Conservation (phyloP, 805 yeast genomes). For the Candida bentonensis region DNA sequence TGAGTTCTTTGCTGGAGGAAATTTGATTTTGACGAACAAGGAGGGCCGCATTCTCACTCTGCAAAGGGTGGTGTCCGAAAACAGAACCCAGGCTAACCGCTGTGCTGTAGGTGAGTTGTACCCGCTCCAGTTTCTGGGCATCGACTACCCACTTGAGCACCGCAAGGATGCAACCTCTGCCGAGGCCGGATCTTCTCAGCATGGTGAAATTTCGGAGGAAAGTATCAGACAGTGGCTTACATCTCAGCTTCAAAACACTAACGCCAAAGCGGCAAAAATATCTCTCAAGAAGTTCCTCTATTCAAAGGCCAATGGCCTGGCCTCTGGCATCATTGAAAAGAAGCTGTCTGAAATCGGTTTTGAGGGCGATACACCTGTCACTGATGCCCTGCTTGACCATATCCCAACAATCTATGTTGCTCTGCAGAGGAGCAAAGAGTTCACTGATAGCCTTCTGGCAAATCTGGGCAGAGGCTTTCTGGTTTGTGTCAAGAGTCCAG, state of each 20-base stretch:
- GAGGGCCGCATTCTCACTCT: constrained; percentile 53
- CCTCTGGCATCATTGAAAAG: constrained; percentile 64
- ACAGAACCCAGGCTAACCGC: constrained; percentile 31
- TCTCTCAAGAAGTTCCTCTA: constrained; percentile 62
- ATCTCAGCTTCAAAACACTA: constrained; percentile 1
- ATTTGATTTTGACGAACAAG: constrained; percentile 62
- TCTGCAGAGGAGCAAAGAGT: neutral
- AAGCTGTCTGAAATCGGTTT: constrained; percentile 34
- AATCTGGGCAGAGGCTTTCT: neutral
- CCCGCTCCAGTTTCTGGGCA: constrained; percentile 16
- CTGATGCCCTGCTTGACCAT: constrained; percentile 6
- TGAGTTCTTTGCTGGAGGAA: constrained; percentile 94
- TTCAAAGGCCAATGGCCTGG: constrained; percentile 54
- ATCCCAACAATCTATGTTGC: neutral
- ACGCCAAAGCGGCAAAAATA: constrained; percentile 6
- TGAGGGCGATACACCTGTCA: constrained; percentile 28
- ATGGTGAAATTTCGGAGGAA: neutral
- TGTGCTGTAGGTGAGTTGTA: constrained; percentile 69
- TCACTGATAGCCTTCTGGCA: neutral
- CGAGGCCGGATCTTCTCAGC: neutral
- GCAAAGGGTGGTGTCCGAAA: constrained; percentile 67
- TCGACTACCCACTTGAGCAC: constrained; percentile 8
- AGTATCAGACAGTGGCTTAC: neutral
- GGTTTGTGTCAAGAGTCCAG: neutral
- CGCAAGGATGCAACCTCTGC: constrained; percentile 1